These are phyloP conservation scores for Rhizomucor pusillus DNA, from an alignment of 371 early-diverging fungal species.

Conservation along the genomic window DNA sequence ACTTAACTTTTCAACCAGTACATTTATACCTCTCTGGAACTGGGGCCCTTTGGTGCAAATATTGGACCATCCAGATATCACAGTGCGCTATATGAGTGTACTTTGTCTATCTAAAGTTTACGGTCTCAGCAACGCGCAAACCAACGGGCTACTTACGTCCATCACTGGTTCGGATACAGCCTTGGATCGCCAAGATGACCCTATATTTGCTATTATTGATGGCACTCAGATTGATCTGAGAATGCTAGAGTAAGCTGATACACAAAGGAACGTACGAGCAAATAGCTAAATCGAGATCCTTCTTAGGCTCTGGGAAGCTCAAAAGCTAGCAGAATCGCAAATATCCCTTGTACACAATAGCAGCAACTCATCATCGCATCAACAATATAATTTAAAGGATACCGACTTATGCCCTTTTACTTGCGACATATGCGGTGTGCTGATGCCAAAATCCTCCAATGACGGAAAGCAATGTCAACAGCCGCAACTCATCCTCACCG, in stretches of 20 bases:
- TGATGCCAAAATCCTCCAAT: slow-evolving; percentile 42
- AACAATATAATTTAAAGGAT: slow-evolving; percentile 20
- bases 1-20: slow-evolving; percentile 49
- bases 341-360: slow-evolving; percentile 32
- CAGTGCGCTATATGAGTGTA: slow-evolving; percentile 50
- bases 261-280: too few relatives aligned
- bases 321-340: slow-evolving; percentile 37
- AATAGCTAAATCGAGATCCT: not conserved
- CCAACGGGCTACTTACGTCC: slow-evolving; percentile 22
- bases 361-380: slow-evolving; percentile 7
- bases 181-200: slow-evolving; percentile 28
- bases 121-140: slow-evolving; percentile 50
- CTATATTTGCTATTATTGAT: slow-evolving; percentile 31
- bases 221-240: slow-evolving; percentile 37
- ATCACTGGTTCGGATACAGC: slow-evolving; percentile 16
- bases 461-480: slow-evolving; percentile 15
- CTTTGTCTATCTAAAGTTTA: slow-evolving; percentile 56
- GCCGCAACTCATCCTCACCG: slow-evolving; percentile 66
- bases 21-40: slow-evolving; percentile 62
- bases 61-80: slow-evolving; percentile 42
- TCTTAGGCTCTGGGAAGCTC: slow-evolving; percentile 42
- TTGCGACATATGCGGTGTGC: slow-evolving; percentile 65
- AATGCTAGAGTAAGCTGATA: slow-evolving; percentile 36
- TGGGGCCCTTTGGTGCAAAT: slow-evolving; percentile 63
- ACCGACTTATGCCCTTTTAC: slow-evolving; percentile 55